A percentile compares a stretch with the other conserved stretches of the same genome.
Conservation (phyloP, 2,329 filamentous ascomycete genomes). For the Venturia aucupariae region DNA sequence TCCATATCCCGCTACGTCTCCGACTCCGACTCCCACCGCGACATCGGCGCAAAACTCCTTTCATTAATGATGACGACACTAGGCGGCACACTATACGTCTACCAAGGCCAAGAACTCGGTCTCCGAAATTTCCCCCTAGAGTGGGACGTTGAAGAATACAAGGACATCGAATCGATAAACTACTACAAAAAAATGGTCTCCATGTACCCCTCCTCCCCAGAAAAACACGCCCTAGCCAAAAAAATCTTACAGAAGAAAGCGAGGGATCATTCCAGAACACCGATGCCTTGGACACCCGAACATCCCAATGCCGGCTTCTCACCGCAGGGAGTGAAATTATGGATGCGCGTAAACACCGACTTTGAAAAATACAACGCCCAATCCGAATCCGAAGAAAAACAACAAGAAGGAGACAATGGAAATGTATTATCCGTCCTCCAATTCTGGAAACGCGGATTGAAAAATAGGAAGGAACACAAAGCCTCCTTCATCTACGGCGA, state of each 20-base stretch:
- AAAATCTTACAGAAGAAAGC: slow-evolving; percentile 49
- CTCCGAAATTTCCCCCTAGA: slow-evolving; percentile 39
- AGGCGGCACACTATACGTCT: slow-evolving; percentile 42
- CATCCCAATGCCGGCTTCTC: slow-evolving; percentile 54
- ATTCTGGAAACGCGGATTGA: slow-evolving; percentile 52
- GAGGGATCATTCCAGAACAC: slow-evolving; percentile 57
- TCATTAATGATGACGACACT: slow-evolving; percentile 39
- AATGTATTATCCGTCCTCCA: slow-evolving; percentile 41
- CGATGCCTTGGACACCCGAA: slow-evolving; percentile 54
- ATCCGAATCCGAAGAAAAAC: slow-evolving; percentile 35
- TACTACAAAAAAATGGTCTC: slow-evolving; percentile 41
- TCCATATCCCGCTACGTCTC: slow-evolving; percentile 40
- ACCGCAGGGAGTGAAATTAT: slow-evolving; percentile 39
- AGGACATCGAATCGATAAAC: slow-evolving; percentile 46
- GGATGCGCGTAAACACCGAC: slow-evolving; percentile 52
- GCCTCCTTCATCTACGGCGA: slow-evolving; percentile 60
- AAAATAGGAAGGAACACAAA: slow-evolving; percentile 45
- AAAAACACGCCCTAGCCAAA: slow-evolving; percentile 38
- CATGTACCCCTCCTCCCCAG: slow-evolving; percentile 26
- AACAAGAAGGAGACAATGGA: no score
- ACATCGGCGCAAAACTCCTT: slow-evolving; percentile 38
- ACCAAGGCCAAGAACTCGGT: slow-evolving; percentile 43
- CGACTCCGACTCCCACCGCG: slow-evolving; percentile 37
- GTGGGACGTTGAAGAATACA: slow-evolving; percentile 39
- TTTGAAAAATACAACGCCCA: slow-evolving; percentile 48